Evolutionary conservation across 148 eudicot species (phyloP), one percentile per base, ranked within the genome.

Genomic region (Tetragonia tetragonoides): DNA sequence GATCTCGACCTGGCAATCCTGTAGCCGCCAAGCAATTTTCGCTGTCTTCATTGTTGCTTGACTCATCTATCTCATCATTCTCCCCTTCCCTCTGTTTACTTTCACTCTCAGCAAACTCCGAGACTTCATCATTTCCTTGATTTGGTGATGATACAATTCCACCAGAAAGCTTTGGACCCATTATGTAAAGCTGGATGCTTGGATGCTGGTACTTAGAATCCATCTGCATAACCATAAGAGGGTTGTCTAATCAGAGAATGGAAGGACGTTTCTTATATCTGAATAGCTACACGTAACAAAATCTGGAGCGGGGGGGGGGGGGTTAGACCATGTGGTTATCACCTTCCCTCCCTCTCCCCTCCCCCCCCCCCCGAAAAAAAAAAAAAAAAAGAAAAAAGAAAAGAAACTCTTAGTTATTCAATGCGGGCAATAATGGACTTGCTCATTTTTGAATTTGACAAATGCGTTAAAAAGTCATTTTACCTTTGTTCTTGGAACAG

Each of bases 401-500:
- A 28, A 28, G 0, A 28, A 28, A 28, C 34, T 0, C 1, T 28
- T 28, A 1, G 34, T 28, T 28, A 28, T 28, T 28, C 34, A 28
- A 28, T 28, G 34, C 1, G 34, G 34, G 34, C 34, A 28, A n/a
- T n/a, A n/a, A n/a, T n/a, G n/a, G n/a, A n/a, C n/a, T n/a, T n/a
- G n/a, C n/a, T n/a, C n/a, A n/a, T n/a, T n/a, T n/a, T n/a, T n/a
- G n/a, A n/a, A n/a, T n/a, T n/a, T 28, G 40, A 66, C 11, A 69
- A 23, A 23, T 47, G 46, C 46, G 20, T 20, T 6, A 46, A 47
- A 39, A 28, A 16, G 66, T 66, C 54, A 34, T 46, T 28, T 28
- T 83, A 94, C 98, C 98, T 90, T 94, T 72, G 93, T 66, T 84
- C 82, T 92, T 40, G 97, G 93, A 76, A 94, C 86, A 73, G 78